Evolutionary conservation across 2,329 filamentous ascomycete genomes (phyloP), one percentile per base, ranked within the genome.

Genomic region (Colletotrichum lupini): DNA sequence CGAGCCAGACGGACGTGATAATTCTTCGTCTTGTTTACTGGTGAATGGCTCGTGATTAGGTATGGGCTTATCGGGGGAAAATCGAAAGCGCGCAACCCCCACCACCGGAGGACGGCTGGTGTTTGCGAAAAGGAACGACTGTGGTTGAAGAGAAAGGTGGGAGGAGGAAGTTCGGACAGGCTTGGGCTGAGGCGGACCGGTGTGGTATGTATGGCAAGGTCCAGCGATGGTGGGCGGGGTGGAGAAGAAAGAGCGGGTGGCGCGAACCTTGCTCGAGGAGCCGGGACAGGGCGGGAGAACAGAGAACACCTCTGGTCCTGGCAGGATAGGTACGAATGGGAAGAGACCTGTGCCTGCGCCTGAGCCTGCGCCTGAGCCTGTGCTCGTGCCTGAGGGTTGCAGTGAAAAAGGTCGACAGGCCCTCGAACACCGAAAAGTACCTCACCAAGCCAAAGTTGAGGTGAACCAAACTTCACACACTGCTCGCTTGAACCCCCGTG

Each of bases 191-290:
- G 73, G 73, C 73, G 73, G 73, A 53, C 67, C 73, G 71, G 73
- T 74, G 71, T 73, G 52, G 71, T 75, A 75, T 73, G 73, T 73
- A 74, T 75, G 69, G 72, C 72, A 74, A 62, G 72, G 35, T 68
- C 68, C 56, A 63, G 72, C 66, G 66, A 72, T 63, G 72, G 68
- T 67, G 62, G 72, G 65, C 65, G 64, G 72, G 59, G 73, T 73
- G 73, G 69, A 65, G 68, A 56, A 73, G 63, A 70, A 57, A 67
- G 70, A 74, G 62, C 66, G 73, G 73, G 73, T 74, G 73, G 73
- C 61, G 73, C 66, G 58, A 71, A 66, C 68, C 67, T 74, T 62
- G 68, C 63, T 66, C 71, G 71, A 58, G 49, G 66, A 71, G 60
- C 55, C 52, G 70, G 65, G 65, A 61, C 58, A 68, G 70, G 73